Base-by-base conservation (phyloP, 352 stramenopile species). In the Phytophthora tentaculata region DNA sequence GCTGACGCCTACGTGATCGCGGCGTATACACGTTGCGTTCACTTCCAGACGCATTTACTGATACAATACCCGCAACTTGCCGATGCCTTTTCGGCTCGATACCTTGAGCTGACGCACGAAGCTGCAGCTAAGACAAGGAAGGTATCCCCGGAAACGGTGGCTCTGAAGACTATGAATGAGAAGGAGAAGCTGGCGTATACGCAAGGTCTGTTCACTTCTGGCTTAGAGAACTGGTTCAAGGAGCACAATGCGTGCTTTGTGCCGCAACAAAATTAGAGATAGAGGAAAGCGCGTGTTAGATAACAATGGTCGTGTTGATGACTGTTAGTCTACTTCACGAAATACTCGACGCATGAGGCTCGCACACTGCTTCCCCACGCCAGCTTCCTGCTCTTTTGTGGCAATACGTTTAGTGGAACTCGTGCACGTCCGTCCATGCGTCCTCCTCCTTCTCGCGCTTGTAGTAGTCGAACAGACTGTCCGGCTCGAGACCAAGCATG, bases 391-490 rank as follows among this genome's bases (percentile, higher is more conserved):
- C 14, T 66, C 20, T 59, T 39, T 63, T 57, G 49, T 57, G 35
- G 52, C 49, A 56, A 56, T 45, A 53, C 29, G 61, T 59, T 86
- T 97, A 99, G 88, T 99, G 97, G 86, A 98, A 99, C 65, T 99
- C 97, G 71, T 96, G 87, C 54, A 88, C 78, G 68, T 95, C 76
- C n/a, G 94, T 98, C 97, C 97, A 99, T 45, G 86, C 94, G 74
- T 98, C 92, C 64, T 96, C 82, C 41, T 79, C 77, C 62, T 86
- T 90, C 77, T 99, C 97, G 53, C 82, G 81, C 71, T 97, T 79
- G 85, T 99, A 99, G 75, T 99, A 98, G 71, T 99, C 97, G 73
- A 99, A 99, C 49, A 99, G 83, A 68, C 90, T 98, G 70, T 97
- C 87, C 17, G 96, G 81, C 61, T 99, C 90, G 22, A 99, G 80